Conservation (phyloP, 805 yeast genomes). For the Hemisphaericaspora nanyangensis region DNA sequence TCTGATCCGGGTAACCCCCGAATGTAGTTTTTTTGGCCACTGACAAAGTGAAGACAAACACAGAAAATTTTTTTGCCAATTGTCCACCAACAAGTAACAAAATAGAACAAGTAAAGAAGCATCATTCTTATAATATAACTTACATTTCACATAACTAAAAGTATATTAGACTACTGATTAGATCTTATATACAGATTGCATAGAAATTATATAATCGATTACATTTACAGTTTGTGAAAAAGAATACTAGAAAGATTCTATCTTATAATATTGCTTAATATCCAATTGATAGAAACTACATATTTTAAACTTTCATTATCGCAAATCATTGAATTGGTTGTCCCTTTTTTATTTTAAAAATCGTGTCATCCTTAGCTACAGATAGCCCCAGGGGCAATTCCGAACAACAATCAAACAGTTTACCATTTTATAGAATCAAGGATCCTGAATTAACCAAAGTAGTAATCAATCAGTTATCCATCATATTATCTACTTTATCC, state of each 20-base stretch:
- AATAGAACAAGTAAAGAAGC: too few relatives aligned
- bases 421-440: slow-evolving; percentile 6
- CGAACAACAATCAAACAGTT: slow-evolving; percentile 9
- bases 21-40: too few relatives aligned
- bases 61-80: too few relatives aligned
- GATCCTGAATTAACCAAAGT: slow-evolving; percentile 33
- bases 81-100: too few relatives aligned
- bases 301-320: background rate
- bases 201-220: background rate
- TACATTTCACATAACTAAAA: too few relatives aligned
- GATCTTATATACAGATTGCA: slow-evolving; percentile 21
- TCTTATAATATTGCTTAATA: too few relatives aligned
- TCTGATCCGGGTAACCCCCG: too few relatives aligned
- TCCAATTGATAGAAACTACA: too few relatives aligned
- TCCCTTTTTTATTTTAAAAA: slow-evolving; percentile 9
- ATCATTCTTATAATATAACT: too few relatives aligned
- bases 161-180: slow-evolving; percentile 36
- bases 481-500: slow-evolving; percentile 44
- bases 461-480: slow-evolving; percentile 49
- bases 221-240: background rate
- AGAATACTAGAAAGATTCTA: too few relatives aligned
- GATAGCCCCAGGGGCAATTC: slow-evolving; percentile 40
- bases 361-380: slow-evolving; percentile 32
- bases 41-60: too few relatives aligned
- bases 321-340: slow-evolving; percentile 1